These are phyloP conservation scores for Nemania abortiva DNA, from an alignment of 2,329 filamentous ascomycete genomes.

Conservation along the genomic window DNA sequence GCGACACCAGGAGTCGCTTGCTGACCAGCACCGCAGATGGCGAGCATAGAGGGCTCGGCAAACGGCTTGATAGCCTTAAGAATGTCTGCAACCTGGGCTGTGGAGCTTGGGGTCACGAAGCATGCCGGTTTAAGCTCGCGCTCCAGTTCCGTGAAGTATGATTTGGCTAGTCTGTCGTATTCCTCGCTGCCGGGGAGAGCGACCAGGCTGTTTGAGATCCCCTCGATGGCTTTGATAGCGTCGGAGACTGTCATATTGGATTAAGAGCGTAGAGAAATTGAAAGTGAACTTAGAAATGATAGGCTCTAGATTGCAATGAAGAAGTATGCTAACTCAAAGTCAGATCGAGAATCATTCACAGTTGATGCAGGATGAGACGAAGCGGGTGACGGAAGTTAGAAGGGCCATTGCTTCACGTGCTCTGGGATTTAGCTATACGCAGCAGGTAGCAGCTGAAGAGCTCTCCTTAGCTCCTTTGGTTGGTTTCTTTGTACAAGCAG, in stretches of 20 bases:
- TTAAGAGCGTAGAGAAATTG: background rate
- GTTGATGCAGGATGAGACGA: too few species aligned
- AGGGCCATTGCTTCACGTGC: too few species aligned
- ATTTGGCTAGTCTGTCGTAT: slow-evolving; percentile 33
- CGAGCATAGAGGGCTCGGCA: background rate
- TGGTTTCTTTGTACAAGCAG: too few species aligned
- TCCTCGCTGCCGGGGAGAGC: slow-evolving; percentile 26
- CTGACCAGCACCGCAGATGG: background rate
- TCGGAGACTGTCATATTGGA: background rate
- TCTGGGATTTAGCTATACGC: too few species aligned
- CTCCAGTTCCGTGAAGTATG: slow-evolving; percentile 39
- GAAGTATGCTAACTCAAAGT: too few species aligned
- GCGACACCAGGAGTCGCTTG: background rate
- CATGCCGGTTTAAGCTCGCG: slow-evolving; percentile 36
- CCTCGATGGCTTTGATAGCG: background rate
- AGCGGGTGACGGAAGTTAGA: too few species aligned
- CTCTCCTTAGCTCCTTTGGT: too few species aligned
- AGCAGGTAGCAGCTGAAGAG: too few species aligned
- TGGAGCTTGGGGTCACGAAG: slow-evolving; percentile 36
- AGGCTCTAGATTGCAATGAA: too few species aligned
- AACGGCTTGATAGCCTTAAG: slow-evolving; percentile 26
- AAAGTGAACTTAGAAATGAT: background rate
- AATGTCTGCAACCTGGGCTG: slow-evolving; percentile 32
- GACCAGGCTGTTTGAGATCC: slow-evolving; percentile 17
- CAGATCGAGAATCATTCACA: too few species aligned